A percentile compares a stretch with the other conserved stretches of the same genome.
phyloP scores from a whole-genome alignment of 2,329 filamentous ascomycete species.

The Laburnicola sp. region DNA sequence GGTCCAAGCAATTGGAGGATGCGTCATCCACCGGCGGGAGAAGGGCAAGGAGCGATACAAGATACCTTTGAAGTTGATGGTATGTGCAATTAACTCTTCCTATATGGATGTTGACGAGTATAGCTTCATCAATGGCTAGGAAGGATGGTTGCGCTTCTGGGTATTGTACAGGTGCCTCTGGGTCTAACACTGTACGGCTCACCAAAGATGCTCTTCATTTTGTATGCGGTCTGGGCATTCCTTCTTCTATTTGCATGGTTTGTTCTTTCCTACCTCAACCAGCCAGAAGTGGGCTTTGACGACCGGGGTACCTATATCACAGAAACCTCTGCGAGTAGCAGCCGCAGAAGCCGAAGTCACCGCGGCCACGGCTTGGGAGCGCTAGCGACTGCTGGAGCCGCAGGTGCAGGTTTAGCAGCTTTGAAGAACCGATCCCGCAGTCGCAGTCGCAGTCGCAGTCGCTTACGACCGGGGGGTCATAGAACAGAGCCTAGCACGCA shows the following conservation, averaged over 20 bases:
- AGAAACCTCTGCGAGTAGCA: slow-evolving; percentile 53
- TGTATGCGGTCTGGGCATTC: slow-evolving; percentile 79
- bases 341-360: slow-evolving; percentile 41
- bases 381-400: slow-evolving; percentile 58
- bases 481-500: slow-evolving; percentile 40
- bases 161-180: slow-evolving; percentile 82
- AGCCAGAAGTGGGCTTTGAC: slow-evolving; percentile 57
- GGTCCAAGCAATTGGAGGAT: slow-evolving; percentile 70
- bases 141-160: slow-evolving; percentile 74
- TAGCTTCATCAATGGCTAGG: slow-evolving; percentile 89
- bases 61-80: slow-evolving; percentile 62
- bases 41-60: slow-evolving; percentile 57
- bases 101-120: slow-evolving; percentile 37
- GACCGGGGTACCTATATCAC: slow-evolving; percentile 63
- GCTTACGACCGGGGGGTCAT: slow-evolving; percentile 27
- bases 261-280: slow-evolving; percentile 72
- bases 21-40: slow-evolving; percentile 61
- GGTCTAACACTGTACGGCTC: slow-evolving; percentile 92
- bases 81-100: slow-evolving; percentile 35
- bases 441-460: slow-evolving; percentile 44
- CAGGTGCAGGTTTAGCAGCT: slow-evolving; percentile 61
- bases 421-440: slow-evolving; percentile 51
- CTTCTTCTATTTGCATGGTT: slow-evolving; percentile 77
- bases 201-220: slow-evolving; percentile 78
- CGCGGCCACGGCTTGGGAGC: slow-evolving; percentile 48